Evolutionary conservation across 495 filamentous ascomycete genomes (phyloP), one percentile per base, ranked within the genome.

Genomic region (Cudoniella acicularis): DNA sequence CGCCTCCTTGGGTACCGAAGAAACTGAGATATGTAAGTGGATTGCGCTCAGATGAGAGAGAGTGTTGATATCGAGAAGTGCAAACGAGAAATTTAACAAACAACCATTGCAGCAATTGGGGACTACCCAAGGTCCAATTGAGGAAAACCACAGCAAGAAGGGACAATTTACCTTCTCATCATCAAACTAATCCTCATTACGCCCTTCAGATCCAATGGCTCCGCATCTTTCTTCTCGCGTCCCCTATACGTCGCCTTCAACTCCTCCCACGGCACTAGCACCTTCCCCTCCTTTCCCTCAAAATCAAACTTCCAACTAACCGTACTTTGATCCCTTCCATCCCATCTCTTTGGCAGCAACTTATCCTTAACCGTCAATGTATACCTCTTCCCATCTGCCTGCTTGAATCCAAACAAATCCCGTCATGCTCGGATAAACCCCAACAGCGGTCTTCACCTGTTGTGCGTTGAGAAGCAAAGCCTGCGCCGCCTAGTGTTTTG

Each of bases 81-180:
- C n/a, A 9, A 9, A 41, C 9, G 36, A 41, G 36, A 41, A n/a
- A 41, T 9, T 41, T 41, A n/a, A 41, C 9, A n/a, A 41, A 41
- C 36, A 41, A 41, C 9, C 36, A 41, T 9, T 41, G 36, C 9
- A n/a, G 9, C n/a, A n/a, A 9, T n/a, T 41, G 9, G 36, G 9
- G n/a, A 41, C 9, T 47, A n/a, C 43, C 4, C 8, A 9, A 17
- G 25, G 10, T 45, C 18, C 42, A 22, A 36, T 4, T 56, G 21
- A 21, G 13, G 4, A 47, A 47, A n/a, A n/a, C n/a, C n/a, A n/a
- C n/a, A n/a, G n/a, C n/a, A n/a, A n/a, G n/a, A n/a, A n/a, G n/a
- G n/a, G n/a, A n/a, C n/a, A n/a, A n/a, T n/a, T 51, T 71, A 90
- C 89, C 90, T 92, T 64, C 90, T 72, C 73, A 87, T 85, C 89